Evolutionary conservation across 108 stramenopile species (phyloP).

Genomic region (Skeletonema tropicum): DNA sequence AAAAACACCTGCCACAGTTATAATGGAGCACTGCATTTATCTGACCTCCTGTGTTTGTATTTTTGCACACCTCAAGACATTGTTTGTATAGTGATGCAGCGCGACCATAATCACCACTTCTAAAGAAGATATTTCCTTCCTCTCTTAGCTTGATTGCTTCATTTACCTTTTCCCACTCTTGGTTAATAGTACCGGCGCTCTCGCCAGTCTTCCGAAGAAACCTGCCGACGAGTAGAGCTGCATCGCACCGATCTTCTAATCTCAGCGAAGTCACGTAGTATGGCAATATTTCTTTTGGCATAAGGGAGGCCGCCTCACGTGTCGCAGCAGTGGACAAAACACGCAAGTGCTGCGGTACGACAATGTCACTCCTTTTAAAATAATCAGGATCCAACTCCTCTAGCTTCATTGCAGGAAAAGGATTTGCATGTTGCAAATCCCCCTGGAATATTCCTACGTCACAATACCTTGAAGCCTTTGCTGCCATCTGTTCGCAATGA

Average conservation of each 20-base stretch:
- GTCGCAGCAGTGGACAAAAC: slow-evolving; percentile 24
- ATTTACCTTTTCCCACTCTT: slow-evolving; percentile 25
- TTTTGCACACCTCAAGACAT: slow-evolving; percentile 29
- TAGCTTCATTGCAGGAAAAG: slow-evolving; percentile 2
- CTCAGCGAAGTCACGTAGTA: slow-evolving; percentile 41
- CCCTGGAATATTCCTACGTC: slow-evolving; percentile 22
- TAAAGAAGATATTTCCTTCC: slow-evolving; percentile 40
- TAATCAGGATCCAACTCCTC: slow-evolving; percentile 32
- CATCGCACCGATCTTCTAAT: slow-evolving; percentile 41
- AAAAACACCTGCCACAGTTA: slow-evolving; percentile 53
- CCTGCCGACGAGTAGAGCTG: slow-evolving; percentile 13
- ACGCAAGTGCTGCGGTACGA: slow-evolving; percentile 25
- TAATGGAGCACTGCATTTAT: slow-evolving; percentile 53
- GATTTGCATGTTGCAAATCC: slow-evolving; percentile 23
- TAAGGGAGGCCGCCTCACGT: slow-evolving; percentile 35
- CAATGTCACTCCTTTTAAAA: slow-evolving; percentile 16
- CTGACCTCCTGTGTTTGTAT: slow-evolving; percentile 33
- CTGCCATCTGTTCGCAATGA: slow-evolving; percentile 43
- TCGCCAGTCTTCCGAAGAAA: slow-evolving; percentile 15
- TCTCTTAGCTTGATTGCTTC: slow-evolving; percentile 46
- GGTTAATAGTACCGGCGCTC: neutral
- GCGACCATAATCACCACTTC: slow-evolving; percentile 39
- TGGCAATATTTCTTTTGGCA: slow-evolving; percentile 28
- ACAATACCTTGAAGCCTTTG: slow-evolving; percentile 18
- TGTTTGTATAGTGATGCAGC: slow-evolving; percentile 41